phyloP scores from a whole-genome alignment of 805 yeast genomes.

The Cyberlindnera mississippiensis region DNA sequence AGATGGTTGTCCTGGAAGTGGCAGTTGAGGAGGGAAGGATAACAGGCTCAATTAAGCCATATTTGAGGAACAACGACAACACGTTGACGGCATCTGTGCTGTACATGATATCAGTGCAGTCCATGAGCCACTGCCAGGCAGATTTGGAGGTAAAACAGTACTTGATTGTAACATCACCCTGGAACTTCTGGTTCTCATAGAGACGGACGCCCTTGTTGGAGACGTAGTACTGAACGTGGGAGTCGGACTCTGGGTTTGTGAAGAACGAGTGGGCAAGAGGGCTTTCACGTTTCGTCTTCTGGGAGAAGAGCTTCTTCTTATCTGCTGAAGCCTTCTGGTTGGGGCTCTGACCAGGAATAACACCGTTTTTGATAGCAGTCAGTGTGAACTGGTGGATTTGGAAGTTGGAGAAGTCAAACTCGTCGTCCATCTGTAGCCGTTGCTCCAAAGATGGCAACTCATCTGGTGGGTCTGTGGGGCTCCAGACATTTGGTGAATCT shows the following conservation, averaged over 20 bases:
- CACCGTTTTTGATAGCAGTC: slow-evolving; percentile 2
- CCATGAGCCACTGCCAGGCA: slow-evolving; percentile 82
- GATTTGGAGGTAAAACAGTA: slow-evolving; percentile 71
- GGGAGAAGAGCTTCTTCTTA: neutral
- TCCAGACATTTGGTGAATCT: slow-evolving; percentile 64
- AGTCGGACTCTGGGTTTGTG: slow-evolving; percentile 84
- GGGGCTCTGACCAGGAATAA: neutral
- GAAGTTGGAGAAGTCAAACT: slow-evolving; percentile 32
- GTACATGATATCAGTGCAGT: slow-evolving; percentile 72
- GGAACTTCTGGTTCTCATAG: slow-evolving; percentile 39
- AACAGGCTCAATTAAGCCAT: slow-evolving; percentile 46
- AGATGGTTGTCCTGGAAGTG: slow-evolving; percentile 27
- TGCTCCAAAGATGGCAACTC: slow-evolving; percentile 36
- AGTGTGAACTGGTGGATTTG: slow-evolving; percentile 4
- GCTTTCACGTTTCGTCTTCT: slow-evolving; percentile 32
- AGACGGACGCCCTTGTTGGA: slow-evolving; percentile 63
- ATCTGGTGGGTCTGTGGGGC: slow-evolving; percentile 51
- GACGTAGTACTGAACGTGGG: slow-evolving; percentile 75
- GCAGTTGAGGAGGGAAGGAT: slow-evolving; percentile 34
- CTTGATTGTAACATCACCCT: slow-evolving; percentile 29
- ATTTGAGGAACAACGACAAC: slow-evolving; percentile 45
- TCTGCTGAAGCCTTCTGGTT: neutral
- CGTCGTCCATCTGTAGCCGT: slow-evolving; percentile 31
- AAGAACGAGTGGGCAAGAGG: slow-evolving; percentile 76
- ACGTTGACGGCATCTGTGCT: slow-evolving; percentile 49